phyloP scores from a whole-genome alignment of 208 protist genomes.

The Hexamita inflata region DNA sequence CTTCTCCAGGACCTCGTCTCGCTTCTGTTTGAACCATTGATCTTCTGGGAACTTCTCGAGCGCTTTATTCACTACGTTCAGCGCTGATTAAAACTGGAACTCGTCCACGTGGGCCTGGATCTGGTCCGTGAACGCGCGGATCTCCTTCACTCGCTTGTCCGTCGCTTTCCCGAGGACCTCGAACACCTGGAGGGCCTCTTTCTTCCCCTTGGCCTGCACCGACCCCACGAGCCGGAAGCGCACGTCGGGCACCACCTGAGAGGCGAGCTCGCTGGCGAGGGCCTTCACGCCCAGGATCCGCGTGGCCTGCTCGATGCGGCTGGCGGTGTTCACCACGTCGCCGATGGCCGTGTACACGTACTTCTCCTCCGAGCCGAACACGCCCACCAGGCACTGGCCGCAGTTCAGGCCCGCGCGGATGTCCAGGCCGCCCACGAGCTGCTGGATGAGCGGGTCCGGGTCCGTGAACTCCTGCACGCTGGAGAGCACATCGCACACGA shows the following conservation, averaged over 20 bases:
- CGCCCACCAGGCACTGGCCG: not conserved
- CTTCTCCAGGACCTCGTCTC: too few species aligned
- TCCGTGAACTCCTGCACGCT: not conserved
- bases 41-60: too few species aligned
- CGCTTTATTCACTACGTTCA: too few species aligned
- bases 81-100: too few species aligned
- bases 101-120: too few species aligned
- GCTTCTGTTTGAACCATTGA: too few species aligned
- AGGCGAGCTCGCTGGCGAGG: not conserved
- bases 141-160: too few species aligned
- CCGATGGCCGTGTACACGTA: not conserved
- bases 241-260: not conserved
- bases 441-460: too few species aligned
- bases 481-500: not conserved
- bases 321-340: conserved; percentile 1
- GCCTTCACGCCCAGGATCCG: not conserved
- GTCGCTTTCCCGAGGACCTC: conserved; percentile 1
- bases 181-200: not conserved
- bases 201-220: conserved; percentile 9
- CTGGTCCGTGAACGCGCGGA: too few species aligned
- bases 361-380: not conserved
- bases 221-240: not conserved
- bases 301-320: not conserved
- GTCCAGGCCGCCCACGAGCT: not conserved
- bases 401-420: not conserved